Evolutionary conservation across 192 early-diverging fungal species (phyloP).

Genomic region (Entomortierella parvispora): DNA sequence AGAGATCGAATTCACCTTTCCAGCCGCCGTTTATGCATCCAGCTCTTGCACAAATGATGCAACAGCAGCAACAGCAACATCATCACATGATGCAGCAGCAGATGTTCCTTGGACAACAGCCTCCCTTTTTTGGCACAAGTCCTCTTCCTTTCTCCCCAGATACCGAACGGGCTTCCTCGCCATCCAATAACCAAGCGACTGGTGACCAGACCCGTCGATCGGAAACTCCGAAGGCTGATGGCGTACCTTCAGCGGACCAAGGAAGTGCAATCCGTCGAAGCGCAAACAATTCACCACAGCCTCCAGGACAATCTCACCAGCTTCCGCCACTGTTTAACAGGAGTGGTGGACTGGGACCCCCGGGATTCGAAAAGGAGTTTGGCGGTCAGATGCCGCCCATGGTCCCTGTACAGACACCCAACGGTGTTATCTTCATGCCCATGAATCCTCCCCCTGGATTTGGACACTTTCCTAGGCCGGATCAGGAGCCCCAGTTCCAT

Average conservation of each 20-base stretch:
- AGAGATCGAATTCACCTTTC: conserved; percentile 7
- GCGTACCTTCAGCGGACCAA: no score
- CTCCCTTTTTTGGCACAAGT: neutral
- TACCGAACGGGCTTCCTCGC: neutral
- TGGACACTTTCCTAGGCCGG: conserved; percentile 29
- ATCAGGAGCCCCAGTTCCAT: conserved; percentile 8
- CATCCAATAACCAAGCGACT: neutral
- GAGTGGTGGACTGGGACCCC: conserved; percentile 10
- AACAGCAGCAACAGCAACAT: conserved; percentile 16
- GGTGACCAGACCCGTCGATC: no score
- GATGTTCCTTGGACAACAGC: neutral
- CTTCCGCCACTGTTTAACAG: conserved; percentile 9
- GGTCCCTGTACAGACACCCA: conserved; percentile 15
- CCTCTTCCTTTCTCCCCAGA: neutral
- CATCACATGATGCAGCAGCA: conserved; percentile 26
- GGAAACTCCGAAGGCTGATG: no score
- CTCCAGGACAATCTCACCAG: neutral
- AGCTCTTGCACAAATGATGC: conserved; percentile 29
- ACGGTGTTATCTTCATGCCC: conserved; percentile 23
- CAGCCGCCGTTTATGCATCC: conserved; percentile 31
- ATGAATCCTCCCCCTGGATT: conserved; percentile 29
- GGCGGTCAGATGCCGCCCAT: conserved; percentile 1
- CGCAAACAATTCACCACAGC: no score
- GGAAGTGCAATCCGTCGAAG: no score
- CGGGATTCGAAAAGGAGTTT: conserved; percentile 18